Evolutionary conservation across 2,329 filamentous ascomycete species (phyloP).

Genomic region (Neofusicoccum cordaticola): DNA sequence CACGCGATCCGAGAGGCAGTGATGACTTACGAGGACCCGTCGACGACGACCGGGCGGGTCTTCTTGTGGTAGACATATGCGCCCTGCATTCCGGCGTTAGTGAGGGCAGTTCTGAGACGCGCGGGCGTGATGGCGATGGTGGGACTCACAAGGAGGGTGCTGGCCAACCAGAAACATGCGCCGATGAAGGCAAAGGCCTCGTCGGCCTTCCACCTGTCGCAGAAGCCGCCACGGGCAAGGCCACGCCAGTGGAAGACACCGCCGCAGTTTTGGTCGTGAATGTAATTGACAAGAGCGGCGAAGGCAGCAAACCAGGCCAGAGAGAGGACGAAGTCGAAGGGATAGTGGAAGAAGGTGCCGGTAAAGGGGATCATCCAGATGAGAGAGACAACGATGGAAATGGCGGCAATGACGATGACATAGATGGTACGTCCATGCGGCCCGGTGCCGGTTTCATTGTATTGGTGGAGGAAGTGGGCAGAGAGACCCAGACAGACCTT

Average conservation of each 20-base stretch:
- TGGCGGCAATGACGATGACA: slow-evolving; percentile 66
- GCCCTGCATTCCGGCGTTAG: slow-evolving; percentile 1
- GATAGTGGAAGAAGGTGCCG: slow-evolving; percentile 66
- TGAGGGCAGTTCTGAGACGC: not conserved
- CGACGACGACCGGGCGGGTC: slow-evolving; percentile 17
- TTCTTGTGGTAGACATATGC: slow-evolving; percentile 22
- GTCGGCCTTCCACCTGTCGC: slow-evolving; percentile 67
- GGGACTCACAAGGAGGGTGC: slow-evolving; percentile 51
- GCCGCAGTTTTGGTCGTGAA: slow-evolving; percentile 27
- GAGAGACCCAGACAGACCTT: slow-evolving; percentile 65
- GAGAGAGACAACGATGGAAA: slow-evolving; percentile 67
- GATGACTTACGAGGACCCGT: slow-evolving; percentile 18
- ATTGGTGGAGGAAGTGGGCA: slow-evolving; percentile 61
- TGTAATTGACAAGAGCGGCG: slow-evolving; percentile 48
- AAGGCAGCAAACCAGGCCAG: slow-evolving; percentile 69
- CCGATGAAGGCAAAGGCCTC: slow-evolving; percentile 71
- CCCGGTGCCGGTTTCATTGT: slow-evolving; percentile 35
- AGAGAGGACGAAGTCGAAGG: slow-evolving; percentile 66
- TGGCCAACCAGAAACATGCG: slow-evolving; percentile 68
- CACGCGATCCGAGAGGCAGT: not conserved
- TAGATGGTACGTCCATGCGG: slow-evolving; percentile 68
- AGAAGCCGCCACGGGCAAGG: slow-evolving; percentile 52
- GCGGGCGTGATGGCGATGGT: not conserved
- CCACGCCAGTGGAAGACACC: slow-evolving; percentile 52
- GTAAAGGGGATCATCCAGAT: slow-evolving; percentile 73